Conservation (phyloP, 2,329 filamentous ascomycete genomes). For the Massarina eburnea region DNA sequence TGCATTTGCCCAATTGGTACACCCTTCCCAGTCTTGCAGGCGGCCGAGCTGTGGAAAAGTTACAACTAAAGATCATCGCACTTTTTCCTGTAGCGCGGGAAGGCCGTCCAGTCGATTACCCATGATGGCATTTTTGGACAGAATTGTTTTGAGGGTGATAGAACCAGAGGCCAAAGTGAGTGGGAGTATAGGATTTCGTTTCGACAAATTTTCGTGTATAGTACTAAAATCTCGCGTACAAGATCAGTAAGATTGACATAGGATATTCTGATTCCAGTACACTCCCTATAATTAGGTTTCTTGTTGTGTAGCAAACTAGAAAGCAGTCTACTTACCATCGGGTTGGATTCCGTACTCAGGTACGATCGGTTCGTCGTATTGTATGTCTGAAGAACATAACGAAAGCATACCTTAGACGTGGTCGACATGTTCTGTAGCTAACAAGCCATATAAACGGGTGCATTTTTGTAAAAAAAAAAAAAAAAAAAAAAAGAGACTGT, state of each 20-base stretch:
- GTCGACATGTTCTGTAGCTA: neutral
- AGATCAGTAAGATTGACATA: no score
- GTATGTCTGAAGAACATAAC: neutral
- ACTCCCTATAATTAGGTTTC: no score
- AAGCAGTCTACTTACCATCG: no score
- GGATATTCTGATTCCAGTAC: no score
- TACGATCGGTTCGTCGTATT: neutral
- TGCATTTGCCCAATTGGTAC: neutral
- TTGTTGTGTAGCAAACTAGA: no score
- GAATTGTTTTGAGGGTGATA: neutral
- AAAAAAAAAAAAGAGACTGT: neutral
- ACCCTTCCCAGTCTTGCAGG: neutral
- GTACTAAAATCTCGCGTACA: no score
- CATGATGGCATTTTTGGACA: neutral
- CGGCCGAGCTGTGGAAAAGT: neutral
- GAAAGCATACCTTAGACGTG: conserved; percentile 1
- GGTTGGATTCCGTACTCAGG: neutral
- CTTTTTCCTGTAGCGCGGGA: neutral
- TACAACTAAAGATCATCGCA: neutral
- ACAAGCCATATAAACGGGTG: neutral
- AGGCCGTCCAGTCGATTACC: neutral
- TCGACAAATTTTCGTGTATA: neutral
- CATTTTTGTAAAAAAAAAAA: no score
- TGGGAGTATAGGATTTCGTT: neutral
- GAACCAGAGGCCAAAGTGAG: neutral